A percentile compares a stretch with the other conserved stretches of the same genome.
phyloP scores from a whole-genome alignment of 768 basidiomycete genomes.

The Trametopsis cervina region DNA sequence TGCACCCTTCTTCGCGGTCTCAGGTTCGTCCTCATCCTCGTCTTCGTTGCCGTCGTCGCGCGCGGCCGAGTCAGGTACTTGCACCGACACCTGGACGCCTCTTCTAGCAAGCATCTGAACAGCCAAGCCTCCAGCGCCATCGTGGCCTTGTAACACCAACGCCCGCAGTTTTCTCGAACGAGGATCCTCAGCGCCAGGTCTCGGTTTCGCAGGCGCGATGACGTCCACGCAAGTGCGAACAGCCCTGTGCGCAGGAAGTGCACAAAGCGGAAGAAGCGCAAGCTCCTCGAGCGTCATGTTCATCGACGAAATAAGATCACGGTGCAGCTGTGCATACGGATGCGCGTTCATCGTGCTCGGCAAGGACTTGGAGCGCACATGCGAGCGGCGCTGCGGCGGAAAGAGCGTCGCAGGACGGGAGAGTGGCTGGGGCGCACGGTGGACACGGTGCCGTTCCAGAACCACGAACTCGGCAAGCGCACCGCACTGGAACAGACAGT shows the following conservation, averaged over 20 bases:
- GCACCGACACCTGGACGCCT: slow-evolving; percentile 73
- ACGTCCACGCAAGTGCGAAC: slow-evolving; percentile 58
- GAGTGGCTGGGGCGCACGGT: slow-evolving; percentile 54
- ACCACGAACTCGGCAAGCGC: slow-evolving; percentile 87
- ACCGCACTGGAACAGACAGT: slow-evolving; percentile 48
- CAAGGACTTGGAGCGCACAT: slow-evolving; percentile 20
- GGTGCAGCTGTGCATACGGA: slow-evolving; percentile 13
- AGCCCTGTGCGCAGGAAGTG: slow-evolving; percentile 77
- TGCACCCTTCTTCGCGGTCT: neutral
- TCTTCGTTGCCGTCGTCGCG: slow-evolving; percentile 16
- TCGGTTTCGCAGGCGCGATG: slow-evolving; percentile 20
- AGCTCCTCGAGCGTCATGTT: slow-evolving; percentile 60
- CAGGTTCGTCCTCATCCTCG: slow-evolving; percentile 5
- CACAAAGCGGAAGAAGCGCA: slow-evolving; percentile 72
- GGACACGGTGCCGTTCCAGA: slow-evolving; percentile 70
- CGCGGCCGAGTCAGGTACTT: slow-evolving; percentile 40
- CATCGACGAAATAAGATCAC: slow-evolving; percentile 15
- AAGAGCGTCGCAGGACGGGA: slow-evolving; percentile 25
- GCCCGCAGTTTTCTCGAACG: slow-evolving; percentile 26
- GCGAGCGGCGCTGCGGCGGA: slow-evolving; percentile 20
- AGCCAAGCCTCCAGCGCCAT: slow-evolving; percentile 69
- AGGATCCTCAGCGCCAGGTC: slow-evolving; percentile 18
- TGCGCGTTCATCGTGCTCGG: slow-evolving; percentile 16
- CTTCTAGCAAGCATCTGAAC: slow-evolving; percentile 66
- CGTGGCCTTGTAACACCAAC: slow-evolving; percentile 71